Percentiles rank a stretch among this genome's conserved stretches.
These are phyloP conservation scores for Carpinus viminea DNA, from an alignment of 306 rosid species.

Conservation along the genomic window DNA sequence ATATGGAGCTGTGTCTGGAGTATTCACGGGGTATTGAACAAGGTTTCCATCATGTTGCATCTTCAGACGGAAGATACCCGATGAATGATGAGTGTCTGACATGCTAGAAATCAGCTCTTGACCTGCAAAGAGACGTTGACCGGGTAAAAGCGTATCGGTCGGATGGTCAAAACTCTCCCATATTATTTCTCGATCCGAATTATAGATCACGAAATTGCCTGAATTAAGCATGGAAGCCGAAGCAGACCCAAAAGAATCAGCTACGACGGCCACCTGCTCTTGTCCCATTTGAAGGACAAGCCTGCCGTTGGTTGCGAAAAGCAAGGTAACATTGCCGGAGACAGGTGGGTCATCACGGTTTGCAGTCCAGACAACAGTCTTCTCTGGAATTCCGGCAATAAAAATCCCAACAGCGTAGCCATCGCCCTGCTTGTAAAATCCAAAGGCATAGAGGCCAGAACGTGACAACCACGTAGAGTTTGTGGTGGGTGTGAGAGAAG, in stretches of 20 bases:
- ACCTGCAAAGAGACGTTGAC: neutral
- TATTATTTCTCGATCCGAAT: neutral
- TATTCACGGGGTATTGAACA: conserved; percentile 19
- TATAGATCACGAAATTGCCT: conserved; percentile 28
- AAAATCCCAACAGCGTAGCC: neutral
- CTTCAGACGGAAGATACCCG: conserved; percentile 10
- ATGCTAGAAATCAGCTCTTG: conserved; percentile 1
- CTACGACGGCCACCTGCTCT: neutral
- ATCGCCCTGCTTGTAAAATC: neutral
- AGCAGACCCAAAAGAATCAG: neutral
- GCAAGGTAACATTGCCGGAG: conserved; percentile 6
- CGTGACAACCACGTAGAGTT: neutral
- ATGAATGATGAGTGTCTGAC: conserved; percentile 18
- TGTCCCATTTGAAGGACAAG: conserved; percentile 8
- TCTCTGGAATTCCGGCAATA: neutral
- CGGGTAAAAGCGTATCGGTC: conserved; percentile 26
- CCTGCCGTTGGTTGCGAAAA: conserved; percentile 16
- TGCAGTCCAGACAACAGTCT: conserved; percentile 36
- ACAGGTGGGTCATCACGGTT: conserved; percentile 24
- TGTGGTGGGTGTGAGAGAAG: neutral
- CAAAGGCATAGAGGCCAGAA: neutral
- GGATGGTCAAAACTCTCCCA: conserved; percentile 30
- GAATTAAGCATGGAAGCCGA: conserved; percentile 31
- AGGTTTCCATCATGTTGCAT: conserved; percentile 33
- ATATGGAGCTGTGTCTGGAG: neutral